Evolutionary conservation across 129 eudicot species (phyloP), one percentile per base, ranked within the genome.

Genomic region (Tanacetum coccineum): DNA sequence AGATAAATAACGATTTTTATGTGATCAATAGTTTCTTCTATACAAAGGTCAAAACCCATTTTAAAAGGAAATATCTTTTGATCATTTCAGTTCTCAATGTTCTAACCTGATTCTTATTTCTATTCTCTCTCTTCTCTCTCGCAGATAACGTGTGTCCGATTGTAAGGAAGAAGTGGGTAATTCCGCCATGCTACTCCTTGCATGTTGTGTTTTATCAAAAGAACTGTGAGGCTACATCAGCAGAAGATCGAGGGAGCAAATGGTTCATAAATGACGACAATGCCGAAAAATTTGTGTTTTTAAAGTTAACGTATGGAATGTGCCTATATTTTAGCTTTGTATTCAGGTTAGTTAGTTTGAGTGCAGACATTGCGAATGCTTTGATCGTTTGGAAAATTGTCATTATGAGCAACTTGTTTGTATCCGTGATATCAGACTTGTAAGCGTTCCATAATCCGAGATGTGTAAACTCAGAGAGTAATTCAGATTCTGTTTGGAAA

Each of bases 301-400:
- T 26, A 48, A 32, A 56, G 64, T 54, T 18, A 17, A 11, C 20
- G 32, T 64, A 20, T 72, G 32, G 40, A 49, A 62, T 51, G 12
- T 51, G 44, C 62, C 53, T 72, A 62, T 72, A 62, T 13, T 32
- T 72, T 62, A 72, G 75, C 58, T 22, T 18, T 25, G 32, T 67
- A 17, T 17, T 48, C 61, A 4, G 74, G 44, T 21, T 72, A 49
- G 61, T 21, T 49, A 26, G 74, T 70, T 70, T 45, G 46, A 25
- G 47, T 58, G 65, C 12, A 46, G 75, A 46, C 32, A 46, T 70
- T 45, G 46, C 22, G 30, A 59, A 58, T 70, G 74, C 15, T 69
- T 51, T 68, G 9, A 48, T 59, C 18, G 17, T 47, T 59, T 13
- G 59, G 60, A 48, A 47, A 70, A 15, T 47, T 60, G 15, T 13